These are phyloP conservation scores for Carnegiea gigantea DNA, from an alignment of 179 eudicot genomes.

Conservation along the genomic window DNA sequence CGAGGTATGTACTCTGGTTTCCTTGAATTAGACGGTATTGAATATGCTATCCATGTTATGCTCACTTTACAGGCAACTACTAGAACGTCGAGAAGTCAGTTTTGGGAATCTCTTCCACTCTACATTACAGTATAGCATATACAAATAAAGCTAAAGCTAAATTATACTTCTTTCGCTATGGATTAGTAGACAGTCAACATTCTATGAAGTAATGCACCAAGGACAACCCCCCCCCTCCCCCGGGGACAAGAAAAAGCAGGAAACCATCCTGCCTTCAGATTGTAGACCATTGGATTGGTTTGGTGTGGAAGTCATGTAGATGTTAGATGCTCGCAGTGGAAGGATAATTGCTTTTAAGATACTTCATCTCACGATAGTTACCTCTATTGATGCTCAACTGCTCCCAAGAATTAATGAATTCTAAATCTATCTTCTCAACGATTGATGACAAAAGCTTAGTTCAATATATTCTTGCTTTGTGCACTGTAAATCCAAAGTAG, in stretches of 20 bases:
- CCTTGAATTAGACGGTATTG: not conserved
- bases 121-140: not conserved
- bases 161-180: not conserved
- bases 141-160: no score
- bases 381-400: no score
- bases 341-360: not conserved
- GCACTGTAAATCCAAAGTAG: no score
- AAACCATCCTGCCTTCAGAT: no score
- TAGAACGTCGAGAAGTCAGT: not conserved
- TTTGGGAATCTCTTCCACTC: not conserved
- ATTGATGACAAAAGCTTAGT: no score
- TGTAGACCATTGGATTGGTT: no score
- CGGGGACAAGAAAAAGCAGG: no score
- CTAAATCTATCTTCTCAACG: not conserved
- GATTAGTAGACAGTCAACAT: not conserved
- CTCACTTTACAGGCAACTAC: not conserved
- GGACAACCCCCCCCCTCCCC: no score
- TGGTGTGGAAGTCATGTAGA: not conserved
- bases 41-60: not conserved
- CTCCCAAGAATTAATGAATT: not conserved
- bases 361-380: not conserved
- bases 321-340: not conserved
- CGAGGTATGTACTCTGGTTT: constrained; percentile 44
- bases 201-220: no score
- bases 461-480: no score